phyloP scores from a whole-genome alignment of 257 asterid genomes.

The Eustoma russellianum region DNA sequence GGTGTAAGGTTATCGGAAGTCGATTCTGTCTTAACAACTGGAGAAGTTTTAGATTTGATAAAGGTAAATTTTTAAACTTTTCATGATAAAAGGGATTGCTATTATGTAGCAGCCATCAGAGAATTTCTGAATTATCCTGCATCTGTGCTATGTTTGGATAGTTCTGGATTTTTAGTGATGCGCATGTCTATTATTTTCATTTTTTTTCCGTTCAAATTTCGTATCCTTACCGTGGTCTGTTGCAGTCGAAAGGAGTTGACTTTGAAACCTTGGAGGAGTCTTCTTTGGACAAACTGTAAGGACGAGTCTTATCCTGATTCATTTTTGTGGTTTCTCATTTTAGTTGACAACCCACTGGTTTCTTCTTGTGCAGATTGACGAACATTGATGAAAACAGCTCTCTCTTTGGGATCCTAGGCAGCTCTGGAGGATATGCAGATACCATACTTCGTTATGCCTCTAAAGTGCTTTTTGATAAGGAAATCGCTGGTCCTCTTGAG shows the following conservation, averaged over 20 bases:
- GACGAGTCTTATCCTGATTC: not conserved
- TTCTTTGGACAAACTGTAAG: conserved; percentile 83
- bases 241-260: conserved; percentile 73
- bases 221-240: conserved; percentile 7
- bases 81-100: not conserved
- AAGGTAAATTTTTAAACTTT: conserved; percentile 39
- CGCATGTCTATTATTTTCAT: not conserved
- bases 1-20: conserved; percentile 67
- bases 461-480: conserved; percentile 52
- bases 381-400: conserved; percentile 61
- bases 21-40: conserved; percentile 95
- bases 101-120: not conserved
- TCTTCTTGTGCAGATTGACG: conserved; percentile 43
- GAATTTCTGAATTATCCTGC: too few relatives aligned
- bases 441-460: conserved; percentile 74
- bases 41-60: conserved; percentile 85
- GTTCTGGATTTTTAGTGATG: not conserved
- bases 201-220: not conserved
- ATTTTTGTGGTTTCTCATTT: conserved; percentile 5
- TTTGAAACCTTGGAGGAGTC: conserved; percentile 69
- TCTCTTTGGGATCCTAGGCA: conserved; percentile 70
- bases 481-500: conserved; percentile 58
- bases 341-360: conserved; percentile 7
- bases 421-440: conserved; percentile 98
- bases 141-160: too few relatives aligned